phyloP scores from a whole-genome alignment of 2,329 filamentous ascomycete species.

The Penicillium expansum region DNA sequence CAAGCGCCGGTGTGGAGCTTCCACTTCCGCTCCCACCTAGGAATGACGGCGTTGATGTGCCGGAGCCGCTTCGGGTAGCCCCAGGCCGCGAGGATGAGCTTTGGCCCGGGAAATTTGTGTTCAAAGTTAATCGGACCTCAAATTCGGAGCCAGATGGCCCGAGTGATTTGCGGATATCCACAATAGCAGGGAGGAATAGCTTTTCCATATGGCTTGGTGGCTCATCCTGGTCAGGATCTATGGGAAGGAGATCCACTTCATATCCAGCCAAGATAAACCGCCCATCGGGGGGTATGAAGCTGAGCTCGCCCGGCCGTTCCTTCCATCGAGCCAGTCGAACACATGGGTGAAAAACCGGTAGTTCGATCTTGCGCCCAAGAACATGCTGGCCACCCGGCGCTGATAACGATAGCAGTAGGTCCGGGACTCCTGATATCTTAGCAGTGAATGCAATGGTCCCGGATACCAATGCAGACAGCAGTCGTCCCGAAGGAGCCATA shows the following conservation, averaged over 20 bases:
- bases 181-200: conserved; percentile 74
- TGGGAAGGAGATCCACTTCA: conserved; percentile 83
- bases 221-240: conserved; percentile 58
- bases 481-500: conserved; percentile 82
- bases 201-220: conserved; percentile 56
- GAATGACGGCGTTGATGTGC: conserved; percentile 50
- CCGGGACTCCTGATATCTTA: conserved; percentile 91
- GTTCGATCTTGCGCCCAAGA: conserved; percentile 70
- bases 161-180: conserved; percentile 78
- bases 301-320: conserved; percentile 84
- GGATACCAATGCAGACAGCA: conserved; percentile 81
- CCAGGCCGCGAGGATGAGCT: conserved; percentile 42
- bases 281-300: conserved; percentile 92
- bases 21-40: conserved; percentile 53
- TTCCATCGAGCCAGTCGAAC: conserved; percentile 88
- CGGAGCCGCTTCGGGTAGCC: conserved; percentile 42
- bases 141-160: conserved; percentile 78
- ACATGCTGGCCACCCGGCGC: conserved; percentile 78
- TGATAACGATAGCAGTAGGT: conserved; percentile 77
- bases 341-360: conserved; percentile 95
- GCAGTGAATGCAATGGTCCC: conserved; percentile 93
- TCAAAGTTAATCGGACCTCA: conserved; percentile 74
- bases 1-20: conserved; percentile 61
- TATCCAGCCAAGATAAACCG: conserved; percentile 92
- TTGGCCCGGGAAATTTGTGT: conserved; percentile 61